phyloP scores from a whole-genome alignment of 805 yeast genomes.

The Kluyveromyces siamensis region DNA sequence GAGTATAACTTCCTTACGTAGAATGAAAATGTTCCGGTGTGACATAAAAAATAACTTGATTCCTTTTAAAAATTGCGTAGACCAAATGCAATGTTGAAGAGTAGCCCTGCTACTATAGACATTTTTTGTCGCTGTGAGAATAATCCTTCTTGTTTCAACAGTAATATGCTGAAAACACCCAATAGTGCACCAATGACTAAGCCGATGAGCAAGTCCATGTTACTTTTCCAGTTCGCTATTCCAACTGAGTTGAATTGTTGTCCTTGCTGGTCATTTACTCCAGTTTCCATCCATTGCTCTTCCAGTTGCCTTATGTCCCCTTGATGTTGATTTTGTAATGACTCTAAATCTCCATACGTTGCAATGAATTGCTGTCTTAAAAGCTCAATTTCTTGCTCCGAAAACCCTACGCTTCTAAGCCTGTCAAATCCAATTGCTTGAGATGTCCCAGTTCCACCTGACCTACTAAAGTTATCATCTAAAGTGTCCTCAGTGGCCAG shows the following conservation, averaged over 20 bases:
- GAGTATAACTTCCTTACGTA: neutral
- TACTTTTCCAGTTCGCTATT: conserved; percentile 35
- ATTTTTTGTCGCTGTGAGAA: conserved; percentile 55
- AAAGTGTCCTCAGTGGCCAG: conserved; percentile 49
- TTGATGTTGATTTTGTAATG: conserved; percentile 25
- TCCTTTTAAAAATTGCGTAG: conserved; percentile 32
- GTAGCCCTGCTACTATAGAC: conserved; percentile 64
- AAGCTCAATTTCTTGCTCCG: conserved; percentile 64
- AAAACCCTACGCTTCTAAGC: conserved; percentile 72
- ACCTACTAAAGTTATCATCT: conserved; percentile 31
- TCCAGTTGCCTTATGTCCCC: conserved; percentile 60
- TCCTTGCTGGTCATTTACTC: conserved; percentile 45
- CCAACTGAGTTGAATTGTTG: conserved; percentile 35
- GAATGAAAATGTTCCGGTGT: neutral
- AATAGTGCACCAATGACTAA: conserved; percentile 64
- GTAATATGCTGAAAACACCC: conserved; percentile 62
- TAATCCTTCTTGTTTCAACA: conserved; percentile 49
- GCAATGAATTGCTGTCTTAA: conserved; percentile 66
- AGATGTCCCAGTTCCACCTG: conserved; percentile 23
- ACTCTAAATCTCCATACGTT: conserved; percentile 46
- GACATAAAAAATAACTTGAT: neutral
- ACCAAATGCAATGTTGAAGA: conserved; percentile 61
- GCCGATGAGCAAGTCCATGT: conserved; percentile 63
- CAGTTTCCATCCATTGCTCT: conserved; percentile 82
- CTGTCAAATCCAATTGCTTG: conserved; percentile 82